Percentiles rank a stretch among this genome's conserved stretches.
Evolutionary conservation across 2,329 filamentous ascomycete genomes (phyloP).

Genomic region (Aspergillus costaricaensis): DNA sequence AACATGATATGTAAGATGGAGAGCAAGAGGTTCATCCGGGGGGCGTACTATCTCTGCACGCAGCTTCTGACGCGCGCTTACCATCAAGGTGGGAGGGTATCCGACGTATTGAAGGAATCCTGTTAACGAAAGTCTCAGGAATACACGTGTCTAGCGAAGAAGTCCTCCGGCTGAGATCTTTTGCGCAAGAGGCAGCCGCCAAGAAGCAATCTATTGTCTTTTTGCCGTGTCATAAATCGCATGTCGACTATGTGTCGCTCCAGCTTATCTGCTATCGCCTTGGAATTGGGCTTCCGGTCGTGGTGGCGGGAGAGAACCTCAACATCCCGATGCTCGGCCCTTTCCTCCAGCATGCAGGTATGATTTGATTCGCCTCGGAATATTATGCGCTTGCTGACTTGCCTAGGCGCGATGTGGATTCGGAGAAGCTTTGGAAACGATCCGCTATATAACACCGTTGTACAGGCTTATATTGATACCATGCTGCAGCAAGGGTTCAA

Average conservation of each 20-base stretch:
- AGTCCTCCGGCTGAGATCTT: constrained; percentile 75
- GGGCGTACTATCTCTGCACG: constrained; percentile 85
- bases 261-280: constrained; percentile 95
- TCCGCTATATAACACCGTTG: constrained; percentile 83
- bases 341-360: constrained; percentile 88
- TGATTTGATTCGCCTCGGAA: constrained; percentile 18
- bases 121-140: constrained; percentile 36
- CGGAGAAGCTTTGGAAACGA: constrained; percentile 90
- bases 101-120: background rate
- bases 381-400: constrained; percentile 19
- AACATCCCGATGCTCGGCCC: constrained; percentile 89
- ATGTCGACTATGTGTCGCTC: constrained; percentile 93
- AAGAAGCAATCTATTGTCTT: constrained; percentile 97
- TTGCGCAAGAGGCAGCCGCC: constrained; percentile 77
- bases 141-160: constrained; percentile 97
- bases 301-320: constrained; percentile 93
- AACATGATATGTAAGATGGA: constrained; percentile 99
- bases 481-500: constrained; percentile 89
- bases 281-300: constrained; percentile 82
- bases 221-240: constrained; percentile 88
- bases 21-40: constrained; percentile 85
- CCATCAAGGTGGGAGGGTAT: constrained; percentile 69
- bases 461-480: constrained; percentile 94
- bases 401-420: constrained; percentile 84
- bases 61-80: constrained; percentile 91